phyloP scores from a whole-genome alignment of 2,329 filamentous ascomycete species.

The Fusarium xyrophilum region DNA sequence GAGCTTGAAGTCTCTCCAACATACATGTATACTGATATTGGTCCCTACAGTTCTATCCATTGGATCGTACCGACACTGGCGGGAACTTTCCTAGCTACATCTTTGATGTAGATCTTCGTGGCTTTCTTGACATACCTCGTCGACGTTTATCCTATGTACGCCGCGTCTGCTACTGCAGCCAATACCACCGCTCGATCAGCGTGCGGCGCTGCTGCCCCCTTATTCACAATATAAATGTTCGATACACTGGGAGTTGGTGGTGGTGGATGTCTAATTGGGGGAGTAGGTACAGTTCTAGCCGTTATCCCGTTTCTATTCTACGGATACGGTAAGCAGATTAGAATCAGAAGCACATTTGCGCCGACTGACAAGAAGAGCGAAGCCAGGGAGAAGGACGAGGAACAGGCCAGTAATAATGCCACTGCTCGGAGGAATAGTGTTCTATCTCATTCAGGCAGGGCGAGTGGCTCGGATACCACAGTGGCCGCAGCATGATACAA shows the following conservation, averaged over 20 bases:
- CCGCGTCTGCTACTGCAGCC: constrained; percentile 31
- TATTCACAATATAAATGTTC: constrained; percentile 33
- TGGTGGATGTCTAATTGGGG: constrained; percentile 28
- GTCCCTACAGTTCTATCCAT: constrained; percentile 13
- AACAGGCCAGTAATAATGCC: not conserved
- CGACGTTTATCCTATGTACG: constrained; percentile 31
- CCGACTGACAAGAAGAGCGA: constrained; percentile 6
- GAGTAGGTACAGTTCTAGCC: constrained; percentile 24
- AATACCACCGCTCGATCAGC: constrained; percentile 30
- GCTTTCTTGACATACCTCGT: constrained; percentile 32
- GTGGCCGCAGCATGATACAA: not conserved
- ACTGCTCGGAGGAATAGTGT: not conserved
- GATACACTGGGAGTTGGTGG: constrained; percentile 27
- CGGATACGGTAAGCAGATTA: constrained; percentile 29
- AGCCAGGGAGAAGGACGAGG: constrained; percentile 12
- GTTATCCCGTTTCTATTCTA: constrained; percentile 32
- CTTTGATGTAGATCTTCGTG: constrained; percentile 34
- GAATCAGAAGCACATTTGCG: constrained; percentile 32
- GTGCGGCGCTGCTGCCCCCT: constrained; percentile 31
- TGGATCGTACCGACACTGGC: constrained; percentile 32
- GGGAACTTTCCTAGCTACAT: constrained; percentile 26
- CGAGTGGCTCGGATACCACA: constrained; percentile 2
- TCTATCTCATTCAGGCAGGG: not conserved
- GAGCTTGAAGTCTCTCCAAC: not conserved
- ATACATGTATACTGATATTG: not conserved